A percentile compares a stretch with the other conserved stretches of the same genome.
Evolutionary conservation across 2,329 filamentous ascomycete genomes (phyloP).

Genomic region (Penicillium thymicola): DNA sequence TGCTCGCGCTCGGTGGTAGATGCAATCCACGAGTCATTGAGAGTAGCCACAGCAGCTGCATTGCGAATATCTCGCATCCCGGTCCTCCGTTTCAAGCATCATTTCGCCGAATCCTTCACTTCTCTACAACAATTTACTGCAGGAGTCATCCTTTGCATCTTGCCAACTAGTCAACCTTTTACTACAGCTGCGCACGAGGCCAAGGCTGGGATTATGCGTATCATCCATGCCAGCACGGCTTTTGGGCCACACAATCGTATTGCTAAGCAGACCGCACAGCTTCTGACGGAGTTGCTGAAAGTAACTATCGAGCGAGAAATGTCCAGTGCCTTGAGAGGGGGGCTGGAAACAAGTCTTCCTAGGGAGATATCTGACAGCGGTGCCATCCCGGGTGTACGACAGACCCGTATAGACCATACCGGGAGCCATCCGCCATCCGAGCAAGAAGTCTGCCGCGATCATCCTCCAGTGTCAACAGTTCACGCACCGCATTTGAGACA

Average conservation of each 20-base stretch:
- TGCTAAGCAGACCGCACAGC: conserved; percentile 26
- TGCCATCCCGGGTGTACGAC: neutral
- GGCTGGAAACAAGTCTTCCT: neutral
- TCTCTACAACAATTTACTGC: conserved; percentile 23
- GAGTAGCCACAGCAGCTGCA: conserved; percentile 25
- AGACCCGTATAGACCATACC: neutral
- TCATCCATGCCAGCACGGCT: conserved; percentile 25
- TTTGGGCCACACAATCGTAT: conserved; percentile 25
- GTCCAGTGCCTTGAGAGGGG: conserved; percentile 1
- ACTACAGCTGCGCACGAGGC: conserved; percentile 28
- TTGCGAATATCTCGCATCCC: conserved; percentile 30
- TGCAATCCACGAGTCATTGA: conserved; percentile 10
- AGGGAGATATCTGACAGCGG: neutral
- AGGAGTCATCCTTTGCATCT: conserved; percentile 28
- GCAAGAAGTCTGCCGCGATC: neutral
- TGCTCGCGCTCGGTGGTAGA: conserved; percentile 5
- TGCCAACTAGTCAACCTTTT: conserved; percentile 28
- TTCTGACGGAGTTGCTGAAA: conserved; percentile 28
- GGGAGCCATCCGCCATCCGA: no score
- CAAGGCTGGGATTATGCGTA: conserved; percentile 30
- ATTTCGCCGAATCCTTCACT: conserved; percentile 24
- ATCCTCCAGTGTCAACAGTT: neutral
- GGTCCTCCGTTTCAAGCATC: conserved; percentile 24
- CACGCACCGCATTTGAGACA: neutral
- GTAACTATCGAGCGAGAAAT: conserved; percentile 23